phyloP scores from a whole-genome alignment of 208 protist genomes.

The Plasmodiophora brassicae region DNA sequence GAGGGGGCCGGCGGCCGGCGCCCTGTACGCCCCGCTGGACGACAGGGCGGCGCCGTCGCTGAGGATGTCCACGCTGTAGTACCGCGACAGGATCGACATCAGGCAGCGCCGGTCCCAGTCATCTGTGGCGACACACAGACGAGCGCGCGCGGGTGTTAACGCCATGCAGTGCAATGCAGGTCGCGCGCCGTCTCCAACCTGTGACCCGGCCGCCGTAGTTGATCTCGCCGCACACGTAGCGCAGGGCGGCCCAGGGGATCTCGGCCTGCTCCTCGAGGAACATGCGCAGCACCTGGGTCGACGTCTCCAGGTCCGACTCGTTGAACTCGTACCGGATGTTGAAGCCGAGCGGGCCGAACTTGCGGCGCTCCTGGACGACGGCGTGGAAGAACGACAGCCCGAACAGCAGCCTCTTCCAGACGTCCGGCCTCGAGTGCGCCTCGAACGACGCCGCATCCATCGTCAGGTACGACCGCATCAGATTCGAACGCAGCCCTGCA shows the following conservation, averaged over 20 bases:
- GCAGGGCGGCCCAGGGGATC: conserved; percentile 91
- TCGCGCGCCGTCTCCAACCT: background rate
- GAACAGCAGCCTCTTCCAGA: conserved; percentile 86
- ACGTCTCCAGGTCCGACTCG: conserved; percentile 88
- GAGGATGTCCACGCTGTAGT: conserved; percentile 72
- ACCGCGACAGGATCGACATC: conserved; percentile 78
- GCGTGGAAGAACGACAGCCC: conserved; percentile 94
- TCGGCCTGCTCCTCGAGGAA: conserved; percentile 86
- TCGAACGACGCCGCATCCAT: conserved; percentile 77
- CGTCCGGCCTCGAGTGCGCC: conserved; percentile 46
- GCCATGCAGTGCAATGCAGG: background rate
- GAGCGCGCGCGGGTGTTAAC: no score
- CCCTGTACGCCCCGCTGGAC: background rate
- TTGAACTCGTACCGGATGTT: conserved; percentile 96
- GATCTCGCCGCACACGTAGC: conserved; percentile 94
- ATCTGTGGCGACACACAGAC: conserved; percentile 60
- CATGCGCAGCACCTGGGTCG: conserved; percentile 80
- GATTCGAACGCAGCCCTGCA: conserved; percentile 71
- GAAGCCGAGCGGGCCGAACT: conserved; percentile 92
- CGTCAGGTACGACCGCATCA: conserved; percentile 82
- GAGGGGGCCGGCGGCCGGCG: conserved; percentile 11
- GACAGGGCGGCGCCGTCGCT: conserved; percentile 75
- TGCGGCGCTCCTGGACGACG: conserved; percentile 65
- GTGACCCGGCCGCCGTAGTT: conserved; percentile 97
- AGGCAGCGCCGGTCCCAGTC: conserved; percentile 85